A percentile compares a stretch with the other conserved stretches of the same genome.
Conservation (phyloP, 2,329 filamentous ascomycete genomes). For the Aspergillus brasiliensis region DNA sequence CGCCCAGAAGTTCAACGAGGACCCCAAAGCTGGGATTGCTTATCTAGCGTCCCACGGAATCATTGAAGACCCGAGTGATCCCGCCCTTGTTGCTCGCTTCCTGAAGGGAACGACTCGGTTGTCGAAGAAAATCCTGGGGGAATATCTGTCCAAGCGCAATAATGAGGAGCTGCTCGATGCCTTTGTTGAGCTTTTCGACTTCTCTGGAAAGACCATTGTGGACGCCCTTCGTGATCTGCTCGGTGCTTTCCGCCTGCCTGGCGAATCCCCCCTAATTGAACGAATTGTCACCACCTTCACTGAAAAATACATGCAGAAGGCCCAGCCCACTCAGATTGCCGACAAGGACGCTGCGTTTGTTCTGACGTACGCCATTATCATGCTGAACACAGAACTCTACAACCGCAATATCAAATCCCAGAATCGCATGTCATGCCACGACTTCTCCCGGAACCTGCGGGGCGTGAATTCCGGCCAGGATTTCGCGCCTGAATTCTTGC, state of each 20-base stretch:
- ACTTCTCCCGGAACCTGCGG: slow-evolving; percentile 86
- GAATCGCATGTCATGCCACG: slow-evolving; percentile 79
- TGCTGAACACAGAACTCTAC: slow-evolving; percentile 96
- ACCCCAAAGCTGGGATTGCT: slow-evolving; percentile 82
- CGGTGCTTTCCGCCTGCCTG: slow-evolving; percentile 88
- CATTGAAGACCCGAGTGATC: slow-evolving; percentile 73
- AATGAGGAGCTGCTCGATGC: slow-evolving; percentile 83
- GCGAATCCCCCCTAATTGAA: slow-evolving; percentile 90
- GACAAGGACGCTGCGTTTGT: slow-evolving; percentile 88
- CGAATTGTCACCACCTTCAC: slow-evolving; percentile 86
- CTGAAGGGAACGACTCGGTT: slow-evolving; percentile 83
- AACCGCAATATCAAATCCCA: slow-evolving; percentile 79
- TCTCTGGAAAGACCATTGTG: slow-evolving; percentile 80
- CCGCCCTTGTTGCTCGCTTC: slow-evolving; percentile 80
- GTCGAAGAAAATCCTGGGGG: slow-evolving; percentile 87
- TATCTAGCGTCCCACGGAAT: slow-evolving; percentile 85
- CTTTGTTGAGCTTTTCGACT: slow-evolving; percentile 87
- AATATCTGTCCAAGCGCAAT: slow-evolving; percentile 87
- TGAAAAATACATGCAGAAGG: slow-evolving; percentile 76
- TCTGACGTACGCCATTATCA: slow-evolving; percentile 92
- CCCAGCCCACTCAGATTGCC: slow-evolving; percentile 71
- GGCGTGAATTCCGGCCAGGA: slow-evolving; percentile 85
- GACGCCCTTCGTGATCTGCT: slow-evolving; percentile 86
- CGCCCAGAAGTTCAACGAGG: slow-evolving; percentile 91
- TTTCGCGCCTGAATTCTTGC: slow-evolving; percentile 79